These are phyloP conservation scores for Pseudogymnoascus sp. DNA, from an alignment of 2,329 filamentous ascomycete genomes.

Conservation along the genomic window DNA sequence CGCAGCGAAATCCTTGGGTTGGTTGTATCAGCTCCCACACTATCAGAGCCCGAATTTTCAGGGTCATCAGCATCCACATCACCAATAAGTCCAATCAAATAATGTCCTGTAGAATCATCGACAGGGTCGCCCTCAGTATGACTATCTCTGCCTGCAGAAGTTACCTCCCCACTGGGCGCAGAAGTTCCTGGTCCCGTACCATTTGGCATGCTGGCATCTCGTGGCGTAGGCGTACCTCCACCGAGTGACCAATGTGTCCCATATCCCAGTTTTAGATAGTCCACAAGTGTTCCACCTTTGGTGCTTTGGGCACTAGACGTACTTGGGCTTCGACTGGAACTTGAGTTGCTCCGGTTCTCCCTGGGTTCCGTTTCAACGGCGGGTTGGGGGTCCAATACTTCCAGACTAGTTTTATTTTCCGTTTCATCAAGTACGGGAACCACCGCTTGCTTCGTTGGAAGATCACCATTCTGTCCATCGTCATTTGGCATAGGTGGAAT, in stretches of 20 bases:
- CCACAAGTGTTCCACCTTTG: constrained; percentile 41
- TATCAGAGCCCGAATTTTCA: constrained; percentile 9
- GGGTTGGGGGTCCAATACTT: not conserved
- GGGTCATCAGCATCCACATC: constrained; percentile 45
- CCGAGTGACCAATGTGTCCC: constrained; percentile 58
- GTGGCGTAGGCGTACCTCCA: constrained; percentile 17
- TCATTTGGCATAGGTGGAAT: not conserved
- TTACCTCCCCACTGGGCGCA: not conserved
- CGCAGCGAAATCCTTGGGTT: constrained; percentile 55
- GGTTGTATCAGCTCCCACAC: constrained; percentile 17
- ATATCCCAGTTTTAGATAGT: constrained; percentile 60
- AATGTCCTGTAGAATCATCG: constrained; percentile 39
- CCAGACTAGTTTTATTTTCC: not conserved
- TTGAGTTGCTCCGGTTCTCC: constrained; percentile 11
- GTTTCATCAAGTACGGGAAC: not conserved
- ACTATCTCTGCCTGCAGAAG: not conserved
- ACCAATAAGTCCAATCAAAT: constrained; percentile 62
- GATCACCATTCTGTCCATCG: not conserved
- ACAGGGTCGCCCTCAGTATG: not conserved
- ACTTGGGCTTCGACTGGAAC: constrained; percentile 4
- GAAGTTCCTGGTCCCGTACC: not conserved
- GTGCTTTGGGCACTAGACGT: constrained; percentile 9
- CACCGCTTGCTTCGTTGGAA: not conserved
- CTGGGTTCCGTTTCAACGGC: not conserved
- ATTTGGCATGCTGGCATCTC: not conserved